Conservation (phyloP, 2,329 filamentous ascomycete genomes). For the Huntiella omanensis region DNA sequence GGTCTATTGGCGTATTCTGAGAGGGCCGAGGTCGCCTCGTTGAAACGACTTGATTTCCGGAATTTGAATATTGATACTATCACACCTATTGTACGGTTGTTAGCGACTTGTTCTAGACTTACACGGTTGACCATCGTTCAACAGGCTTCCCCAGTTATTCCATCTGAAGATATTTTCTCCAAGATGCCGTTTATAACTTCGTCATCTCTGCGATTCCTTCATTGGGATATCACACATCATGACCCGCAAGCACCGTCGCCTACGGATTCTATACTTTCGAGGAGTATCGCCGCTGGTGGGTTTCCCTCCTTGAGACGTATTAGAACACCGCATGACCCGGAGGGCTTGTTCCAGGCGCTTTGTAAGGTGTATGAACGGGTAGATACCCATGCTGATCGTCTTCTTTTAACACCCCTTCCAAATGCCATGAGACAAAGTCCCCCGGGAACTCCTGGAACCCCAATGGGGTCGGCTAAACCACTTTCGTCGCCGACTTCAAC, state of each 20-base stretch:
- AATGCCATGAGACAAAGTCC: too few relatives aligned
- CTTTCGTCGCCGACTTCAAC: slow-evolving; percentile 13
- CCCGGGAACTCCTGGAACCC: too few relatives aligned
- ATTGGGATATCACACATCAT: slow-evolving; percentile 45
- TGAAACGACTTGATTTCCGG: slow-evolving; percentile 33
- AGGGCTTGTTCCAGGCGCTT: slow-evolving; percentile 48
- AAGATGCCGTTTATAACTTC: slow-evolving; percentile 47
- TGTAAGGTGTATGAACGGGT: slow-evolving; percentile 43
- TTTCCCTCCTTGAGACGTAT: slow-evolving; percentile 44
- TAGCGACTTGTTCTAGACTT: slow-evolving; percentile 34
- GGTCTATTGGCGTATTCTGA: slow-evolving; percentile 40
- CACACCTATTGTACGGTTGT: slow-evolving; percentile 36
- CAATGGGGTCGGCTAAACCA: slow-evolving; percentile 1
- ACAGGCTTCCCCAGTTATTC: slow-evolving; percentile 32
- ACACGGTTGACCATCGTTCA: slow-evolving; percentile 36
- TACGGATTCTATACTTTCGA: slow-evolving; percentile 39
- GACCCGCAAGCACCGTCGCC: slow-evolving; percentile 25
- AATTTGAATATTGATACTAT: slow-evolving; percentile 38
- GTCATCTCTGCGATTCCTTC: slow-evolving; percentile 30
- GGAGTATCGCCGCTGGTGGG: slow-evolving; percentile 38
- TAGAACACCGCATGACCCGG: slow-evolving; percentile 48
- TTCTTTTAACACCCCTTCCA: slow-evolving; percentile 15
- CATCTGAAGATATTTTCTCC: slow-evolving; percentile 35
- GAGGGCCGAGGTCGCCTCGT: slow-evolving; percentile 23
- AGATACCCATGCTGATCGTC: slow-evolving; percentile 31